Conservation (phyloP, 169 alveolate species). For the Plasmodium fragile region DNA sequence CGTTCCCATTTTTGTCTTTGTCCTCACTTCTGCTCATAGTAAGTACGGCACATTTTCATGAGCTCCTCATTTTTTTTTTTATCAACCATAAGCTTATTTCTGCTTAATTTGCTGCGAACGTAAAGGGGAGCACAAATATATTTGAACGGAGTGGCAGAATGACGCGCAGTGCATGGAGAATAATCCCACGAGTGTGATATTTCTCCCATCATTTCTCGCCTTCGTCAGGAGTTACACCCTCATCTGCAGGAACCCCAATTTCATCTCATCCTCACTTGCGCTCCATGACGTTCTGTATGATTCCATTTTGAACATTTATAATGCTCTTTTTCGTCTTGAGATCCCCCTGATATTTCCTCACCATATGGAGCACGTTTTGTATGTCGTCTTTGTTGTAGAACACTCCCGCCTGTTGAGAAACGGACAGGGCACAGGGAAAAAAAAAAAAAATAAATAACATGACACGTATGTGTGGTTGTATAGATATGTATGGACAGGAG, state of each 20-base stretch:
- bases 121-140: not conserved
- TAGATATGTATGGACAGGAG: not conserved
- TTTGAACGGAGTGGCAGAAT: not conserved
- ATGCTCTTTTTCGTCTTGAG: slow-evolving; percentile 19
- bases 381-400: slow-evolving; percentile 64
- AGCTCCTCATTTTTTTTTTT: slow-evolving; percentile 37
- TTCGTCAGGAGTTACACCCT: not conserved
- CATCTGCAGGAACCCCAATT: not conserved
- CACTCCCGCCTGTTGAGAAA: slow-evolving; percentile 22
- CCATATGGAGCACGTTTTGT: slow-evolving; percentile 11
- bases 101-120: slow-evolving; percentile 17
- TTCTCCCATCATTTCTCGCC: not conserved
- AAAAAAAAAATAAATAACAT: not conserved
- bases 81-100: slow-evolving; percentile 11
- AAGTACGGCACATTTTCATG: slow-evolving; percentile 25
- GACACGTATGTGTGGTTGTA: not conserved
- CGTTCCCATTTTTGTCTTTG: not conserved
- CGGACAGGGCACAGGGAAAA: not conserved
- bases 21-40: slow-evolving; percentile 35
- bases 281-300: slow-evolving; percentile 27
- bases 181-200: not conserved
- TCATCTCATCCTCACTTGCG: slow-evolving; percentile 21
- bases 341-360: slow-evolving; percentile 28
- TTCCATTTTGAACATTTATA: slow-evolving; percentile 21
- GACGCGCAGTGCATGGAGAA: not conserved